Conservation (phyloP, 306 rosid species). For the Inga oerstediana region DNA sequence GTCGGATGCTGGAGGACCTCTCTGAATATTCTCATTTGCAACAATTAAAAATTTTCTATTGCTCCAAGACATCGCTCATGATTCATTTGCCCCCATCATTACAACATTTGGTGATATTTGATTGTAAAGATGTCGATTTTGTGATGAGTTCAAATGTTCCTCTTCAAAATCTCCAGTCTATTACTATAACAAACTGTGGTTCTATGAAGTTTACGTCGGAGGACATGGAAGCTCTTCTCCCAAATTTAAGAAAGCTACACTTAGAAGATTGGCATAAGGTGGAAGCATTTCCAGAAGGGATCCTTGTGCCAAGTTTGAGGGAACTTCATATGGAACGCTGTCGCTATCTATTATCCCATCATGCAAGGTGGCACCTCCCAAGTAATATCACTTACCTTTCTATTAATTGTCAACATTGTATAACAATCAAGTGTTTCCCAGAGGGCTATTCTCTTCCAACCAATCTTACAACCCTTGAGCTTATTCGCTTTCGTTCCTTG, state of each 20-base stretch:
- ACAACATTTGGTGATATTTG: fast-evolving
- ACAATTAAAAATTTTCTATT: neutral
- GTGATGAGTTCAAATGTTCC: neutral
- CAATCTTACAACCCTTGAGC: neutral
- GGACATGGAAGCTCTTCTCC: neutral
- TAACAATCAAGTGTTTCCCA: neutral
- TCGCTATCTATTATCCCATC: too few relatives aligned
- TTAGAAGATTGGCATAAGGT: too few relatives aligned
- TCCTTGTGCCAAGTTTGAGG: neutral
- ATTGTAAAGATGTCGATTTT: too few relatives aligned
- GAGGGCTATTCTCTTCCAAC: slow-evolving; percentile 7
- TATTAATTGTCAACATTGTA: fast-evolving
- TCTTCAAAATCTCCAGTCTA: neutral
- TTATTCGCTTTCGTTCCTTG: fast-evolving
- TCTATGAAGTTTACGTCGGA: neutral
- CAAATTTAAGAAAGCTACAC: neutral
- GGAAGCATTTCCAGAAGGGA: neutral
- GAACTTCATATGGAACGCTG: fast-evolving
- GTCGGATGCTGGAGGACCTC: neutral
- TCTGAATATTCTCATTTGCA: neutral
- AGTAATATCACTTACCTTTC: too few relatives aligned
- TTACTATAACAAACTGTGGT: fast-evolving
- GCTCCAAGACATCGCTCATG: neutral
- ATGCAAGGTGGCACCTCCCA: too few relatives aligned
- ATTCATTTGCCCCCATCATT: neutral